phyloP scores from a whole-genome alignment of 2,329 filamentous ascomycete species.

The Ustulina deusta region DNA sequence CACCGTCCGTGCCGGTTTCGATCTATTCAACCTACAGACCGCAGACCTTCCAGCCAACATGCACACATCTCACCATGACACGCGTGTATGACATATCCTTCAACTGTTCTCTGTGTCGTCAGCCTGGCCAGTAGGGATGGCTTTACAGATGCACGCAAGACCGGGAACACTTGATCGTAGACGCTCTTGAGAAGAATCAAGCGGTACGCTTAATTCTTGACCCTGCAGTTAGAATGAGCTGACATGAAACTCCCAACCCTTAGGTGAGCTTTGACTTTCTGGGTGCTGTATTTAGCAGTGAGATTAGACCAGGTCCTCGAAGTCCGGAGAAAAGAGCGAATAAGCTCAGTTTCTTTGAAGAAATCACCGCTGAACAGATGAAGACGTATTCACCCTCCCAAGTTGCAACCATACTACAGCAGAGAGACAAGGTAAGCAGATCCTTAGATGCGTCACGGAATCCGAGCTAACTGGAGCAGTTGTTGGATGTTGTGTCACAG shows the following conservation, averaged over 20 bases:
- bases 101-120: conserved; percentile 70
- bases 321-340: conserved; percentile 57
- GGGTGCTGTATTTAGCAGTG: conserved; percentile 53
- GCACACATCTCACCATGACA: conserved; percentile 77
- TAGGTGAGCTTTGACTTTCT: conserved; percentile 48
- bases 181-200: conserved; percentile 49
- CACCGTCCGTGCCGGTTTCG: conserved; percentile 12
- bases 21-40: conserved; percentile 33
- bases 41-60: conserved; percentile 53
- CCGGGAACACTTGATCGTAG: conserved; percentile 55
- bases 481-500: conserved; percentile 49
- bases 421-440: conserved; percentile 61
- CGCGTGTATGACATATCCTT: conserved; percentile 68
- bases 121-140: conserved; percentile 72
- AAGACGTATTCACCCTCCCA: conserved; percentile 61
- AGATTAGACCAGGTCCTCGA: conserved; percentile 53
- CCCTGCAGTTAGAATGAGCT: background rate
- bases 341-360: conserved; percentile 59
- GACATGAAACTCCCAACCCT: background rate
- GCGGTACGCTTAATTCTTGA: conserved; percentile 40
- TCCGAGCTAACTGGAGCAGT: conserved; percentile 44
- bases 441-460: background rate
- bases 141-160: conserved; percentile 73
- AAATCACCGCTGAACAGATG: conserved; percentile 58
- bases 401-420: conserved; percentile 60